Conservation (phyloP, 2,329 filamentous ascomycete genomes). For the Fusarium heterosporum region DNA sequence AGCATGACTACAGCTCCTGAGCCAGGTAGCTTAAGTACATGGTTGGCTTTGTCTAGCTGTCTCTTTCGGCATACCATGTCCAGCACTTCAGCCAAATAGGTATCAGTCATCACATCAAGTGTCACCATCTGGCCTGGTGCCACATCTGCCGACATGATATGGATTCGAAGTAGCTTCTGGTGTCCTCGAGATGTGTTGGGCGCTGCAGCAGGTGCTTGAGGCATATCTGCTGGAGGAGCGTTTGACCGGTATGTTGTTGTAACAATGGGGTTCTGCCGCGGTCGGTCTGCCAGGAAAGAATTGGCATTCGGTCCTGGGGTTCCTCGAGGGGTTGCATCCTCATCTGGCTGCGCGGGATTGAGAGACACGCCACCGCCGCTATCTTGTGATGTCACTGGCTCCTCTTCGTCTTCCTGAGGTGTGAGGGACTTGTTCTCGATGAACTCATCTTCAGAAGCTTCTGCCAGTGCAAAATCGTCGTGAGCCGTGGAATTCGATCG, state of each 20-base stretch:
- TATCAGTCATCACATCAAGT: constrained; percentile 82
- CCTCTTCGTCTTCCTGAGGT: constrained; percentile 70
- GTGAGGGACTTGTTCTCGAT: constrained; percentile 76
- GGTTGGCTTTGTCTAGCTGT: constrained; percentile 81
- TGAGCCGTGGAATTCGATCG: constrained; percentile 80
- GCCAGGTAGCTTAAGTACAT: constrained; percentile 81
- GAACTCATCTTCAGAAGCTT: constrained; percentile 75
- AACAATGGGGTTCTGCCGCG: constrained; percentile 69
- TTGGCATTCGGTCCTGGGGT: constrained; percentile 49
- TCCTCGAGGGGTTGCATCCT: constrained; percentile 45
- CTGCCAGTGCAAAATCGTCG: constrained; percentile 84
- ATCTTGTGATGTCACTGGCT: constrained; percentile 47
- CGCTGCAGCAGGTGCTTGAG: constrained; percentile 59
- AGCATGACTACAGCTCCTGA: constrained; percentile 80
- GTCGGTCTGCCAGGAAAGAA: constrained; percentile 49
- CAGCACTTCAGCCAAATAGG: constrained; percentile 84
- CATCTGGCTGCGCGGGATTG: constrained; percentile 49
- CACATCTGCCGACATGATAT: constrained; percentile 76
- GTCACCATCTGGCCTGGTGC: constrained; percentile 79
- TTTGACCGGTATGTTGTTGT: constrained; percentile 70
- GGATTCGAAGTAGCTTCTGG: constrained; percentile 77
- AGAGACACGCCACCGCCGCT: constrained; percentile 33
- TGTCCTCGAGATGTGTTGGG: constrained; percentile 67
- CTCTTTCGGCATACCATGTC: constrained; percentile 82
- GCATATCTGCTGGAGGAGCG: constrained; percentile 66